These are phyloP conservation scores for Cryptococcus deneoformans DNA, from an alignment of 1,284 basidiomycete genomes.

Conservation along the genomic window DNA sequence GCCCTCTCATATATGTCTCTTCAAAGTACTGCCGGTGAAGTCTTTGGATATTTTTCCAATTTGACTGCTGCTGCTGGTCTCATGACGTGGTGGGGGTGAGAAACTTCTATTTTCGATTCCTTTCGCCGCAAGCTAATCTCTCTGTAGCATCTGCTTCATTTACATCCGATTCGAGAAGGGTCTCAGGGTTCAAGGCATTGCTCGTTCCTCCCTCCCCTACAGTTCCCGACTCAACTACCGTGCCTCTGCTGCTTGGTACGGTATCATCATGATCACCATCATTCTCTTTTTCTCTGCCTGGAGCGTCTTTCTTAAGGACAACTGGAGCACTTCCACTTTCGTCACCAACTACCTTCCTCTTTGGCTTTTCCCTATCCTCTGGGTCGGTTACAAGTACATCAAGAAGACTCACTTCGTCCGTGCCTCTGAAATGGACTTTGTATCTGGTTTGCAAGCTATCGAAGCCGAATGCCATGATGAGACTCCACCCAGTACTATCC, in stretches of 20 bases:
- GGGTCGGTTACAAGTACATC: constrained; percentile 51
- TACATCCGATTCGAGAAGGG: constrained; percentile 78
- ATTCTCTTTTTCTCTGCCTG: constrained; percentile 44
- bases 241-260: constrained; percentile 44
- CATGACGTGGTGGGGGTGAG: constrained; percentile 64
- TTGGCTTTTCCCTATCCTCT: constrained; percentile 71
- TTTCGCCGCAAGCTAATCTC: not conserved
- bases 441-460: constrained; percentile 32
- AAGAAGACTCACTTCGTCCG: constrained; percentile 28
- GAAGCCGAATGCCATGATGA: constrained; percentile 40
- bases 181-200: constrained; percentile 64
- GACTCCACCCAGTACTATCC: constrained; percentile 17
- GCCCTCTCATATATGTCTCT: constrained; percentile 59
- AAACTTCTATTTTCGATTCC: not conserved
- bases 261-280: constrained; percentile 37
- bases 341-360: constrained; percentile 58
- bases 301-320: constrained; percentile 60
- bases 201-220: constrained; percentile 63
- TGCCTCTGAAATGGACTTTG: constrained; percentile 31
- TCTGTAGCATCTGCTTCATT: constrained; percentile 60
- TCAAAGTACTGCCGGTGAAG: constrained; percentile 59
- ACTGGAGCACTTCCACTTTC: constrained; percentile 23
- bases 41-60: constrained; percentile 75
- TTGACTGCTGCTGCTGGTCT: constrained; percentile 58
- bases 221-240: constrained; percentile 24